phyloP scores from a whole-genome alignment of 345 rosid genomes.

The Gossypium turneri region DNA sequence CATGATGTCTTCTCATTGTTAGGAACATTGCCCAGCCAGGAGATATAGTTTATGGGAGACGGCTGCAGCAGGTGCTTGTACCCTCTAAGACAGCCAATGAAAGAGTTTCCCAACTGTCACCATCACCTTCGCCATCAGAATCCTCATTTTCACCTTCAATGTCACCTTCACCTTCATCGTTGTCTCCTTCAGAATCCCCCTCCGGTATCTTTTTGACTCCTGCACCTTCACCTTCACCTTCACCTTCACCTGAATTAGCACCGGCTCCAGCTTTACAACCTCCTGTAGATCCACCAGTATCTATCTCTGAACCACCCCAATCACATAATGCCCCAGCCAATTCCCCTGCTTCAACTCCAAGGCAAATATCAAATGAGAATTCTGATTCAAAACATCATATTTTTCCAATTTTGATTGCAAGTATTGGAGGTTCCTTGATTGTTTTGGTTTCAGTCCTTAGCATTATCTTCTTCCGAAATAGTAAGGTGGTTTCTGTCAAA shows the following conservation, averaged over 20 bases:
- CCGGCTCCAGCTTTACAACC: conserved; percentile 24
- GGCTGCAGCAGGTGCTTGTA: conserved; percentile 33
- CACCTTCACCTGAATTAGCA: conserved; percentile 33
- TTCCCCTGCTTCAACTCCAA: conserved; percentile 33
- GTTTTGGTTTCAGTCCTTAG: conserved; percentile 35
- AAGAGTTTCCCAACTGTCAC: conserved; percentile 18
- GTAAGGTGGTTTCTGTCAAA: conserved; percentile 67
- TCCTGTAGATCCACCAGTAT: conserved; percentile 20
- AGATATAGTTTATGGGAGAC: conserved; percentile 34
- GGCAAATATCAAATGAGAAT: conserved; percentile 7
- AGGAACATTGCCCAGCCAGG: conserved; percentile 33
- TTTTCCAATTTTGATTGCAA: conserved; percentile 30
- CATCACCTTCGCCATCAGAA: conserved; percentile 16
- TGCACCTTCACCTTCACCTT: conserved; percentile 37
- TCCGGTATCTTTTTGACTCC: conserved; percentile 26
- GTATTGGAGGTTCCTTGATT: conserved; percentile 39
- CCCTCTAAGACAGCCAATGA: conserved; percentile 14
- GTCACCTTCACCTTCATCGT: conserved; percentile 28
- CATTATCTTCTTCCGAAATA: conserved; percentile 42
- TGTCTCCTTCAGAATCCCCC: conserved; percentile 26
- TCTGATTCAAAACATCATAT: conserved; percentile 30
- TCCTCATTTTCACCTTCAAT: neutral
- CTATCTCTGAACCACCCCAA: conserved; percentile 25
- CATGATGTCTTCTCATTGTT: conserved; percentile 15
- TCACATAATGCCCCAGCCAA: conserved; percentile 7